A percentile compares a stretch with the other conserved stretches of the same genome.
Conservation (phyloP, 1,284 basidiomycete species). For the Serendipita sp. region DNA sequence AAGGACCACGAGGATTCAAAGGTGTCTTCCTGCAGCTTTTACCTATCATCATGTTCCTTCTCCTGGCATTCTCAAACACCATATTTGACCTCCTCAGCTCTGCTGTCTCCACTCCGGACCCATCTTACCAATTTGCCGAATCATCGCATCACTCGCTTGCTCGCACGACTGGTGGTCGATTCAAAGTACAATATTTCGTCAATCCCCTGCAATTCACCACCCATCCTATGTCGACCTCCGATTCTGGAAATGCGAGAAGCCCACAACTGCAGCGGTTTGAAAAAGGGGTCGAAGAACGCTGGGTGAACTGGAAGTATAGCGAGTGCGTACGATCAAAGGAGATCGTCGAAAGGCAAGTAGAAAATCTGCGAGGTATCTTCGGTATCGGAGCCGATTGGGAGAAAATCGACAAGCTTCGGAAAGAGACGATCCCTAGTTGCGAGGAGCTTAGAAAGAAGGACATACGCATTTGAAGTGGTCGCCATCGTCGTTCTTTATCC, state of each 20-base stretch:
- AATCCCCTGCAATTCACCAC: conserved; percentile 63
- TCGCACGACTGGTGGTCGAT: conserved; percentile 49
- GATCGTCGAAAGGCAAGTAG: conserved; percentile 47
- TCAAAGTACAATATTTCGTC: conserved; percentile 77
- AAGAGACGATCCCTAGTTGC: conserved; percentile 55
- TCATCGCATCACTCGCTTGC: conserved; percentile 39
- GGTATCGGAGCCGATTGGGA: conserved; percentile 83
- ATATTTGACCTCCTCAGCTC: conserved; percentile 41
- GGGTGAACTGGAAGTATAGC: conserved; percentile 52
- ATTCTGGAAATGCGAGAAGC: conserved; percentile 19
- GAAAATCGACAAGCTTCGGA: conserved; percentile 48
- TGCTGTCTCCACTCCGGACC: conserved; percentile 67
- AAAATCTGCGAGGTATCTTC: conserved; percentile 65
- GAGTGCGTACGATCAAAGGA: conserved; percentile 57
- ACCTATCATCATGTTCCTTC: conserved; percentile 72
- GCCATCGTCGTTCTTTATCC: not conserved
- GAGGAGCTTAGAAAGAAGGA: conserved; percentile 43
- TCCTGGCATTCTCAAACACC: conserved; percentile 73
- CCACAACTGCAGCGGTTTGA: conserved; percentile 40
- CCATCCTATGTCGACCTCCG: conserved; percentile 46
- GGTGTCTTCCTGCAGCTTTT: conserved; percentile 63
- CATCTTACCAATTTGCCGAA: conserved; percentile 60
- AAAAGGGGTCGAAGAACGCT: conserved; percentile 52
- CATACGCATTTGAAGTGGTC: not conserved
- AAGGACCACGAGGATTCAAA: not conserved